These are phyloP conservation scores for Termitomyces sp. DNA, from an alignment of 768 basidiomycete genomes.

Conservation along the genomic window DNA sequence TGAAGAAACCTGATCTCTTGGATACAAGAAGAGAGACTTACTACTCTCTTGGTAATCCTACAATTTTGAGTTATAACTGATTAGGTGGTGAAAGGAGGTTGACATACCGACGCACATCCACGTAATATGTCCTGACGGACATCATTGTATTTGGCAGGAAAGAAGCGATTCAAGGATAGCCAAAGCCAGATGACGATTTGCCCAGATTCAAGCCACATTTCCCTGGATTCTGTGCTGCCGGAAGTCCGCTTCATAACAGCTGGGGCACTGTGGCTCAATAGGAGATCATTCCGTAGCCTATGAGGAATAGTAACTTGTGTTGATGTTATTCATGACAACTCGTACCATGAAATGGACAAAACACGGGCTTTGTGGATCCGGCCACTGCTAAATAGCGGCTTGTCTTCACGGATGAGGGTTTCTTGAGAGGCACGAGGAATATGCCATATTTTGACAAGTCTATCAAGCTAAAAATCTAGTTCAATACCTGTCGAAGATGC, in stretches of 20 bases:
- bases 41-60: constrained; percentile 78
- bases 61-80: not conserved
- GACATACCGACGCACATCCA: constrained; percentile 56
- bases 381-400: constrained; percentile 68
- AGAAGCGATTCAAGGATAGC: constrained; percentile 61
- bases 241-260: constrained; percentile 34
- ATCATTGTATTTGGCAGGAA: constrained; percentile 37
- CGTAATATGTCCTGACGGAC: constrained; percentile 32
- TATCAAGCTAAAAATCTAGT: constrained; percentile 50
- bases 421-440: constrained; percentile 33
- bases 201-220: constrained; percentile 36
- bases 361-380: constrained; percentile 62
- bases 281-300: constrained; percentile 54
- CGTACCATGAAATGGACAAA: constrained; percentile 57
- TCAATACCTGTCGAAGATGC: not conserved
- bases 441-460: constrained; percentile 72
- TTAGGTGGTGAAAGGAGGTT: not conserved
- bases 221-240: constrained; percentile 17
- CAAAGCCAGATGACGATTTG: constrained; percentile 61
- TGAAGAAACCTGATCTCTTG: not conserved
- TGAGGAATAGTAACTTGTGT: constrained; percentile 1
- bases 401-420: constrained; percentile 57
- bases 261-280: constrained; percentile 49
- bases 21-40: constrained; percentile 24
- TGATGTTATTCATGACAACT: not conserved